Base-by-base conservation (phyloP, 805 yeast genomes). In the Nakazawaea siamensis region DNA sequence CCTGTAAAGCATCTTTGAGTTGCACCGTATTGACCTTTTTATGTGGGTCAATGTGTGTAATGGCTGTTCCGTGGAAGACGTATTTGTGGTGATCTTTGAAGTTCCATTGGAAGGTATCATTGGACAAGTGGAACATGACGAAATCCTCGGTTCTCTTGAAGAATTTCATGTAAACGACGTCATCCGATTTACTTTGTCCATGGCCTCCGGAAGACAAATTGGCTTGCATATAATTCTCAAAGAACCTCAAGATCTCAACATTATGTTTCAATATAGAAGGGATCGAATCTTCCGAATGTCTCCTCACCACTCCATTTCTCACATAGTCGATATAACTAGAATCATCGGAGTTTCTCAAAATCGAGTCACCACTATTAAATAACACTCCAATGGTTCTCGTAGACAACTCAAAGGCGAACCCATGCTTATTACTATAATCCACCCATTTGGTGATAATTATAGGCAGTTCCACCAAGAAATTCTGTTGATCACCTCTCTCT, bases 381-480 rank as follows among this genome's bases (percentile, higher is more conserved):
- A 83, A 64, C 11, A 88, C 95, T 15, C 97, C 97, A 45, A 86
- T 83, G 44, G 82, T 83, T 40, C 90, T 92, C 30, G 87, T 82
- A 15, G 90, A 83, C 38, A 92, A 62, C 53, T 92, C 95, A 55
- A 90, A 92, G 4, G 96, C 84, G 52, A 92, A 80, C 1, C 98
- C 98, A 57, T 90, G 94, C 55, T 82, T 86, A 60, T 88, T 87
- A 18, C 96, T 82, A 55, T 90, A 92, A 55, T 92, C 99, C 19
- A 94, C 97, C 99, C 99, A 92, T 54, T 90, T 88, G 41, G 94
- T 82, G 28, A 90, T 76, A 41, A 84, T 73, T 14, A 76, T 71
- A 10, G 88, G 94, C 43, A 73, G 70, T 44, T 67, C 70, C 39
- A 66, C 61, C 7, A 18, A 27, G 9, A 18, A 17, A 17, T 27